Evolutionary conservation across 2,329 filamentous ascomycete species (phyloP).

Genomic region (Sarocladiaceae sp.): DNA sequence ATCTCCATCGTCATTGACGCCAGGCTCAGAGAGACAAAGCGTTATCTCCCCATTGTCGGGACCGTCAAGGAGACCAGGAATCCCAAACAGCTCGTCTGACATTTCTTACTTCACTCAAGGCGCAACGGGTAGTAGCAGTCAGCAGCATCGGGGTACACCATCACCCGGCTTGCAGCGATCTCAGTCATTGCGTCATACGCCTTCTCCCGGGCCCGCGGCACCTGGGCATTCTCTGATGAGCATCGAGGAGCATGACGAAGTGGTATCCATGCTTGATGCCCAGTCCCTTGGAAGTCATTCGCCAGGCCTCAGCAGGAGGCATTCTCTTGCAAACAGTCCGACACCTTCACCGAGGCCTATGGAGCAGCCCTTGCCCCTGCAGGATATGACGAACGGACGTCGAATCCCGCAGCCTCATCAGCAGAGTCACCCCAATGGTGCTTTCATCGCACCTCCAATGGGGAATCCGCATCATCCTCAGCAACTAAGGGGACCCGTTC

Average conservation of each 20-base stretch:
- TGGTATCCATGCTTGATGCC: not conserved
- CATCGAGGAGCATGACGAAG: constrained; percentile 5
- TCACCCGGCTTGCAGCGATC: not conserved
- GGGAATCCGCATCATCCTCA: too few species aligned
- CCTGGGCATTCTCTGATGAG: not conserved
- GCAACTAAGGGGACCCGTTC: too few species aligned
- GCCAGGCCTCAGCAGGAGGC: not conserved
- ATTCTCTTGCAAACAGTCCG: not conserved
- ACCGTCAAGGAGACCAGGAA: not conserved
- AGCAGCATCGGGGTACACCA: not conserved
- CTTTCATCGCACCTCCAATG: too few species aligned
- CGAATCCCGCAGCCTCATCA: not conserved
- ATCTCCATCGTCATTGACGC: constrained; percentile 19
- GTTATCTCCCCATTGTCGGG: not conserved
- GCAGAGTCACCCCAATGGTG: not conserved
- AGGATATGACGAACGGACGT: not conserved
- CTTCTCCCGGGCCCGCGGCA: not conserved
- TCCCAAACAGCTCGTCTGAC: constrained; percentile 2
- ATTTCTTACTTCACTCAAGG: not conserved
- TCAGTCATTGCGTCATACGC: not conserved
- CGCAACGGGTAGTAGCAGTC: not conserved
- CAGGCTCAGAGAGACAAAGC: constrained; percentile 12
- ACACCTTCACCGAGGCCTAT: not conserved
- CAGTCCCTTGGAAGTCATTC: not conserved
- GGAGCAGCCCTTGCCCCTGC: not conserved